Percentiles rank a stretch among this genome's conserved stretches.
Evolutionary conservation across 768 basidiomycete species (phyloP).

Genomic region (Tylopilus felleus): DNA sequence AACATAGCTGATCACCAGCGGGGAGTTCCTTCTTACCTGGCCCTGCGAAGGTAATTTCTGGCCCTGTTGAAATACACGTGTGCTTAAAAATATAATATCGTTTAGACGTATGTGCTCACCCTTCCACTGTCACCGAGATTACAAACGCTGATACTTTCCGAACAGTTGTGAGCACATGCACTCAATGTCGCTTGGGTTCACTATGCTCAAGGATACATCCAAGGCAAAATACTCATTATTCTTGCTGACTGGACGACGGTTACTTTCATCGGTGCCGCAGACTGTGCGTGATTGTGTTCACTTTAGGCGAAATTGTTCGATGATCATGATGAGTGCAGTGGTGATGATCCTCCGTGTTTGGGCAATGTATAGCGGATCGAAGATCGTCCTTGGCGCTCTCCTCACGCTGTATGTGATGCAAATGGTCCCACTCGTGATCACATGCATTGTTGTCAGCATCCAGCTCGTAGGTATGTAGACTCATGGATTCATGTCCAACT

Average conservation of each 20-base stretch:
- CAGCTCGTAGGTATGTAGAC: background rate
- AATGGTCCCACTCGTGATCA: background rate
- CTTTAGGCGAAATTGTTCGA: too few relatives aligned
- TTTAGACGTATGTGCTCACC: conserved; percentile 4
- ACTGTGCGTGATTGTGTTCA: conserved; percentile 1
- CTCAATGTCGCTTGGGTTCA: background rate
- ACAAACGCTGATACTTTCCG: background rate
- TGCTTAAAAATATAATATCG: background rate
- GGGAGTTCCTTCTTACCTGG: conserved; percentile 11
- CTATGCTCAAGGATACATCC: background rate
- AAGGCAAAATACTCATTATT: conserved; percentile 6
- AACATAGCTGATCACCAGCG: background rate
- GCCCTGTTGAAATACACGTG: too few relatives aligned
- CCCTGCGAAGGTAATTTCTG: conserved; percentile 1
- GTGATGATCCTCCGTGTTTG: conserved; percentile 19
- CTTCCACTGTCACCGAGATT: background rate
- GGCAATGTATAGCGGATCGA: conserved; percentile 10
- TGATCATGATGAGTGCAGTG: conserved; percentile 1
- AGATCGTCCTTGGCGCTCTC: conserved; percentile 6
- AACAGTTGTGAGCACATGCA: conserved; percentile 9
- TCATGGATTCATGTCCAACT: background rate
- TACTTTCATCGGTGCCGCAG: conserved; percentile 5
- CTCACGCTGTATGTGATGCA: conserved; percentile 7
- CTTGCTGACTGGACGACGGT: background rate
- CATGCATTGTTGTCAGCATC: background rate